Evolutionary conservation across 352 stramenopile species (phyloP), one percentile per base, ranked within the genome.

Genomic region (Pythium periplocum): DNA sequence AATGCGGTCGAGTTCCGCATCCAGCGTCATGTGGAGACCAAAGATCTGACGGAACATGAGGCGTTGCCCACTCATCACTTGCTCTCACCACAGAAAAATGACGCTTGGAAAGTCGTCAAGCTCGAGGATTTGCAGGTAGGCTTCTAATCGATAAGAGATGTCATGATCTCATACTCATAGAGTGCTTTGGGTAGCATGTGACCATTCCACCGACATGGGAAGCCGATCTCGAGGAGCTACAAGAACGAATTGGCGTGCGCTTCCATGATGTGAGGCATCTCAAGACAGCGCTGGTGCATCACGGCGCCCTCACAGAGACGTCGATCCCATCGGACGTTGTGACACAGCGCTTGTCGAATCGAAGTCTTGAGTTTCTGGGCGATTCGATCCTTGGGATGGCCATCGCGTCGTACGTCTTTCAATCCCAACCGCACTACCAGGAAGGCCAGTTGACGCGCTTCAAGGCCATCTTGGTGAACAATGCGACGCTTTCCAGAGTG

Each of bases 301-400:
- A 90, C 47, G 82, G 83, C n/a, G 73, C 68, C 34, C 64, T 92
- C n/a, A 59, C 63, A 4, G 63, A 68, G 39, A 59, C 70, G 49
- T 53, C 69, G 5, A 57, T 91, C 33, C 64, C 68, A 0, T 34
- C 59, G 1, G 55, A 65, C 8, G 63, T 90, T 4, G 69, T 71
- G 1, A 65, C 74, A 3, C 70, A 87, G 36, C 81, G 83, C 11
- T 57, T 89, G 8, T 87, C 83, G 44, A 94, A 94, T 55, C 79
- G 83, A 34, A 89, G 78, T 61, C 63, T 94, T 17, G 83, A 94
- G 60, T 92, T 89, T 52, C 66, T 94, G 1, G 83, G 83, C 33
- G 83, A 94, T 63, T 88, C 83, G 49, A 34, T 94, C 7, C 65
- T 94, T 4, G 73, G 79, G 32, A 73, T 84, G 49, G 72, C 73